Conservation (phyloP, 495 filamentous ascomycete genomes). For the Lasiosphaeriaceae sp. region DNA sequence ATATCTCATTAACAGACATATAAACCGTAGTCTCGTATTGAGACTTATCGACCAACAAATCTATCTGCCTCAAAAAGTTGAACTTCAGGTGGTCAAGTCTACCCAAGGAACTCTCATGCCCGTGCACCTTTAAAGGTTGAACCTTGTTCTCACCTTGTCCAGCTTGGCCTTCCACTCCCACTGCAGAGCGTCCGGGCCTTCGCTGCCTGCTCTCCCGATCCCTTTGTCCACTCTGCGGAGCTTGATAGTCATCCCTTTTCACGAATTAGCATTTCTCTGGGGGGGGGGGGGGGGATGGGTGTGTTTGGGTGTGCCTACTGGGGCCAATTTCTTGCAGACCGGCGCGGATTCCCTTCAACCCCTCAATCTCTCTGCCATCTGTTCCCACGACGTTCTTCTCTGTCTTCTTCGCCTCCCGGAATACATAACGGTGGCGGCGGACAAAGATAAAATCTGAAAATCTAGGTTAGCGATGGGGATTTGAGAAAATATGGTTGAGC, state of each 20-base stretch:
- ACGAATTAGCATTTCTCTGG: conserved; percentile 2
- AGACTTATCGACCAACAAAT: too few relatives aligned
- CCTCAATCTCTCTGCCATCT: conserved; percentile 83
- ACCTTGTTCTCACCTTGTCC: conserved; percentile 91
- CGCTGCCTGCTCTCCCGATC: conserved; percentile 75
- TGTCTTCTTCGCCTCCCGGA: conserved; percentile 75
- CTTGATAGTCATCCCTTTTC: conserved; percentile 66
- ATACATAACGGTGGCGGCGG: conserved; percentile 83
- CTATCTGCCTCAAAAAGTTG: too few relatives aligned
- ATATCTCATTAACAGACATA: too few relatives aligned
- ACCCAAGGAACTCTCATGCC: too few relatives aligned
- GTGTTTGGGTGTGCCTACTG: conserved; percentile 24
- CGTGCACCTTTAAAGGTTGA: conserved; percentile 73
- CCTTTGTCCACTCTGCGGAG: conserved; percentile 88
- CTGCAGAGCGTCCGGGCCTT: conserved; percentile 58
- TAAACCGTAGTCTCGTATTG: too few relatives aligned
- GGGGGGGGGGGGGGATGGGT: too few relatives aligned
- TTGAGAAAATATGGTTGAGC: background rate
- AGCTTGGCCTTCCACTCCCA: conserved; percentile 94
- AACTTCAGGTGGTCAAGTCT: too few relatives aligned
- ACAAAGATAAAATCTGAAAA: conserved; percentile 82
- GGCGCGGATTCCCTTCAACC: conserved; percentile 75
- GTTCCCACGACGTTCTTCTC: conserved; percentile 83
- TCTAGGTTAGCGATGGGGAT: background rate
- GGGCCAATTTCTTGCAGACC: conserved; percentile 86